Percentiles rank a stretch among this genome's conserved stretches.
phyloP scores from a whole-genome alignment of 495 filamentous ascomycete genomes.

The Neurospora sp. region DNA sequence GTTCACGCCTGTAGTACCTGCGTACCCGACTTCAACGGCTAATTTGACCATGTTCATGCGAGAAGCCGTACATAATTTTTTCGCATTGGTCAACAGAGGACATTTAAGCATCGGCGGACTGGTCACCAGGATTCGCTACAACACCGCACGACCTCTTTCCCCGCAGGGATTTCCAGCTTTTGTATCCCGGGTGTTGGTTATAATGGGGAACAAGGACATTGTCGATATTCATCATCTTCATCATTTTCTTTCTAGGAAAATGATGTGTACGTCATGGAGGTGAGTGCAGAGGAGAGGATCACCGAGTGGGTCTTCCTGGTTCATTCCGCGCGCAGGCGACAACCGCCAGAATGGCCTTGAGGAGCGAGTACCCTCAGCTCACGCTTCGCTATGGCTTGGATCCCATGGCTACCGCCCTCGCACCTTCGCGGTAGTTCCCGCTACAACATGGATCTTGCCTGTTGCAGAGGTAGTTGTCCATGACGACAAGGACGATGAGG shows the following conservation, averaged over 20 bases:
- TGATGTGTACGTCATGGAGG: background rate
- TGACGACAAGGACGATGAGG: background rate
- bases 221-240: background rate
- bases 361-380: background rate
- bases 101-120: background rate
- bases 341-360: background rate
- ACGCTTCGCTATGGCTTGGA: background rate
- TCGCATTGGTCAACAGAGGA: background rate
- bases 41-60: conserved; percentile 1
- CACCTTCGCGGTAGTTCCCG: background rate
- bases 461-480: background rate
- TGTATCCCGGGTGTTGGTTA: background rate
- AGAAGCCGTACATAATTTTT: background rate
- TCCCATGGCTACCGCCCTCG: background rate
- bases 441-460: background rate
- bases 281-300: background rate
- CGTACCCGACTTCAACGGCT: background rate
- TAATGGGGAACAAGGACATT: background rate
- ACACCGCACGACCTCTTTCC: background rate
- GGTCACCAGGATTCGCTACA: background rate
- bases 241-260: background rate
- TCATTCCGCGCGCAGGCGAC: background rate
- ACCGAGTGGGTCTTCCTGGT: conserved; percentile 1
- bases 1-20: background rate
- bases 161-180: background rate